These are phyloP conservation scores for Debaryomyces sp. DNA, from an alignment of 1,139 yeast species.

Conservation along the genomic window DNA sequence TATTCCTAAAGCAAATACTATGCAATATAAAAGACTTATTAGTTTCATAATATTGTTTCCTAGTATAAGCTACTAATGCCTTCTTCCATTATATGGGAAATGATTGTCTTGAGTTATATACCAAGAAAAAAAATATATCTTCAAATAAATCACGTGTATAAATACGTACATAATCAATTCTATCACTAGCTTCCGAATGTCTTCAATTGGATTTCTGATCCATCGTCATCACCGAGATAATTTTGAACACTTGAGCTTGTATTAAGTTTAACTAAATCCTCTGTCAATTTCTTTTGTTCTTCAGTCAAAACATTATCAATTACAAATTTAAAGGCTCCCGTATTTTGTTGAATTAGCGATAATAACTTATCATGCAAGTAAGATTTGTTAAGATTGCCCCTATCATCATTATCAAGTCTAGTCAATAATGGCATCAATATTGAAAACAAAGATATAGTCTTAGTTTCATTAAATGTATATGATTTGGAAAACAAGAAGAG, in stretches of 20 bases:
- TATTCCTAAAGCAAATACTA: conserved; percentile 11
- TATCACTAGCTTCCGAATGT: conserved; percentile 26
- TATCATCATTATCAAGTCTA: conserved; percentile 28
- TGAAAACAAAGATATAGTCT: conserved; percentile 36
- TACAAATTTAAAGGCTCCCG: conserved; percentile 56
- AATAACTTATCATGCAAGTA: conserved; percentile 57
- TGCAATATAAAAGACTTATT: background rate
- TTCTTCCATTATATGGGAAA: background rate
- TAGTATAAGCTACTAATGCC: background rate
- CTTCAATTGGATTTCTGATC: conserved; percentile 36
- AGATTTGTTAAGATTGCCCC: conserved; percentile 22
- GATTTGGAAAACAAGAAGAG: conserved; percentile 49
- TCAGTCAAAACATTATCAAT: conserved; percentile 40
- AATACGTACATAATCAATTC: background rate
- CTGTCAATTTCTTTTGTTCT: conserved; percentile 42
- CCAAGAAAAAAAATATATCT: background rate
- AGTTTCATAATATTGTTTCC: background rate
- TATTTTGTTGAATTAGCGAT: conserved; percentile 50
- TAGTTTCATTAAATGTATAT: conserved; percentile 29
- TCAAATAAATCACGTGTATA: background rate
- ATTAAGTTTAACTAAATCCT: conserved; percentile 38
- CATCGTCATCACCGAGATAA: conserved; percentile 15
- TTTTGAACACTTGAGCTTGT: conserved; percentile 6
- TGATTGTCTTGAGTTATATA: background rate
- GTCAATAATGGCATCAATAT: conserved; percentile 55